These are phyloP conservation scores for Filobasidium floriforme DNA, from an alignment of 768 basidiomycete genomes.

Conservation along the genomic window DNA sequence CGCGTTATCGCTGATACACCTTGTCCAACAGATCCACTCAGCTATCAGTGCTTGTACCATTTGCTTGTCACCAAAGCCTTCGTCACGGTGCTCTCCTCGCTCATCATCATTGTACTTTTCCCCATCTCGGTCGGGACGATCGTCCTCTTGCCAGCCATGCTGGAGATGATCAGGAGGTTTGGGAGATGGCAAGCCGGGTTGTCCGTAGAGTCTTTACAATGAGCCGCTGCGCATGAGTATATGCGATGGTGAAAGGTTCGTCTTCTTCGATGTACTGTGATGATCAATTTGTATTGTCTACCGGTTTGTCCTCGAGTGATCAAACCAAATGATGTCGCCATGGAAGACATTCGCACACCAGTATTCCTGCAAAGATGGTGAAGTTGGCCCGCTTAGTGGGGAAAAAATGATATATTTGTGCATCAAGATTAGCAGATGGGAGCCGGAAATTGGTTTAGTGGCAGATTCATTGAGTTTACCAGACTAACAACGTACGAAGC, in stretches of 20 bases:
- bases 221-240: background rate
- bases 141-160: slow-evolving; percentile 32
- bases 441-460: too few species aligned
- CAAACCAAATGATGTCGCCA: too few species aligned
- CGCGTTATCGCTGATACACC: background rate
- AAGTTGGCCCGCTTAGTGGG: too few species aligned
- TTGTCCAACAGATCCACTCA: slow-evolving; percentile 38
- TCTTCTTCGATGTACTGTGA: background rate
- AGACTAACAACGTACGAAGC: too few species aligned
- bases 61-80: slow-evolving; percentile 43
- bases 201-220: slow-evolving; percentile 36
- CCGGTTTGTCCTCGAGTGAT: too few species aligned
- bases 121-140: slow-evolving; percentile 30
- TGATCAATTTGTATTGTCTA: too few species aligned
- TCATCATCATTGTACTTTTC: slow-evolving; percentile 33
- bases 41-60: slow-evolving; percentile 40
- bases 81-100: slow-evolving; percentile 39
- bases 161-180: slow-evolving; percentile 32
- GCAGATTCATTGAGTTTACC: too few species aligned
- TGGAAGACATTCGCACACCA: too few species aligned
- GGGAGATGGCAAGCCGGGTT: slow-evolving; percentile 43
- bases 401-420: too few species aligned
- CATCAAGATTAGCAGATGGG: too few species aligned
- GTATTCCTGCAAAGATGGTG: too few species aligned
- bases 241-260: background rate